A percentile compares a stretch with the other conserved stretches of the same genome.
Conservation (phyloP, 495 filamentous ascomycete genomes). For the Collariella sp. region DNA sequence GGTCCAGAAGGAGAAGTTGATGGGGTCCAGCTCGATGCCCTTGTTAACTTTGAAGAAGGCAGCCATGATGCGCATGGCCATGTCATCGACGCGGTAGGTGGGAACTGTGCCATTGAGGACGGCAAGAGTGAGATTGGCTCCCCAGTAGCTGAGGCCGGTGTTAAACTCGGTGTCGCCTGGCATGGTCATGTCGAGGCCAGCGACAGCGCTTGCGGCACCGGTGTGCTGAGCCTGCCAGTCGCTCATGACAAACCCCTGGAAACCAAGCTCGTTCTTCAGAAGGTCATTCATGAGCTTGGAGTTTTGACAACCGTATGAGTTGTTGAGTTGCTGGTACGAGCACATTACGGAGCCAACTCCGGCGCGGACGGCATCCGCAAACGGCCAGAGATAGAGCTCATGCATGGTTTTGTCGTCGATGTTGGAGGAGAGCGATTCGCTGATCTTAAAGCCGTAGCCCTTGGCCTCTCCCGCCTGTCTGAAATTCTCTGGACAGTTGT, state of each 20-base stretch:
- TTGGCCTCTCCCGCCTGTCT: conserved; percentile 59
- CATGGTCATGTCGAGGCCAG: conserved; percentile 93
- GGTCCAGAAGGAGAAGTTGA: conserved; percentile 89
- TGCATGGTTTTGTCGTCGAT: conserved; percentile 92
- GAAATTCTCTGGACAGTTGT: conserved; percentile 60
- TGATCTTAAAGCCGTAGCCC: conserved; percentile 55
- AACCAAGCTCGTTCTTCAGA: conserved; percentile 85
- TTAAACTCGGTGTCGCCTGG: conserved; percentile 77
- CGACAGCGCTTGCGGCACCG: conserved; percentile 67
- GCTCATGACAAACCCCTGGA: conserved; percentile 89
- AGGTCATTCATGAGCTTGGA: conserved; percentile 71
- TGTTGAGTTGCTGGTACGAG: conserved; percentile 88
- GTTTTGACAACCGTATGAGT: conserved; percentile 78
- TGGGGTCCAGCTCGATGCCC: conserved; percentile 50
- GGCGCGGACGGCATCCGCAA: conserved; percentile 35
- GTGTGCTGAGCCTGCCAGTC: conserved; percentile 86
- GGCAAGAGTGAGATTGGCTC: conserved; percentile 71
- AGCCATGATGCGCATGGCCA: conserved; percentile 87
- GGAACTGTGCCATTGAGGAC: conserved; percentile 88
- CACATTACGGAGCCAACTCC: conserved; percentile 89
- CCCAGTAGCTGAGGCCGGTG: conserved; percentile 69
- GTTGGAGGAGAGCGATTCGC: conserved; percentile 64
- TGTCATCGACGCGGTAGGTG: conserved; percentile 86
- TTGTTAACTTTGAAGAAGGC: conserved; percentile 86
- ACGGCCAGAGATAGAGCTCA: conserved; percentile 80